A percentile compares a stretch with the other conserved stretches of the same genome.
These are phyloP conservation scores for Aspergillus conjunctus DNA, from an alignment of 495 filamentous ascomycete genomes.

Conservation along the genomic window DNA sequence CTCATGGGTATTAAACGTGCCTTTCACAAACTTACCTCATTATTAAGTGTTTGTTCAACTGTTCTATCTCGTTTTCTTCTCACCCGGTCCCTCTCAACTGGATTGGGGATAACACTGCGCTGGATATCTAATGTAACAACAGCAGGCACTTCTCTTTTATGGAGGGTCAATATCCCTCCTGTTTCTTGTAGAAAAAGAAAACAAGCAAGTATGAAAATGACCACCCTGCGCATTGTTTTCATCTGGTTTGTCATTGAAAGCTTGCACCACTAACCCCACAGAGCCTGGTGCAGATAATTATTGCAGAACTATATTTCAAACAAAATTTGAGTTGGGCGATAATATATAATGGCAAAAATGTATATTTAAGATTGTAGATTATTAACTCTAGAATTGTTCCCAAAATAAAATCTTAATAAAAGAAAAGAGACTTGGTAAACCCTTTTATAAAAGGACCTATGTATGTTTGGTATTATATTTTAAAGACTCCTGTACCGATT, in stretches of 20 bases:
- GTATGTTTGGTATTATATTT: no score
- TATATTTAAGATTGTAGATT: no score
- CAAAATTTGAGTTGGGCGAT: neutral
- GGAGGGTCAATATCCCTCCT: conserved; percentile 30
- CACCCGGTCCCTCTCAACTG: conserved; percentile 34
- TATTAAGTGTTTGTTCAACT: conserved; percentile 41
- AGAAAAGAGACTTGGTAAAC: no score
- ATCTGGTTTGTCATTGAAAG: neutral
- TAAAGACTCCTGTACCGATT: no score
- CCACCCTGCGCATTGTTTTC: conserved; percentile 1
- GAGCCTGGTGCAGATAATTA: no score
- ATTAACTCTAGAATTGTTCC: no score
- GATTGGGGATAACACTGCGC: conserved; percentile 40
- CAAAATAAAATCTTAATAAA: no score
- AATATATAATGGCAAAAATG: neutral
- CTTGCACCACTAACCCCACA: no score
- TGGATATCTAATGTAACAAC: conserved; percentile 43
- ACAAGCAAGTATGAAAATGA: conserved; percentile 9
- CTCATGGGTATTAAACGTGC: neutral
- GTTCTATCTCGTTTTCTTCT: conserved; percentile 41
- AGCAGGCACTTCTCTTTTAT: conserved; percentile 37
- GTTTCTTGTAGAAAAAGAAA: conserved; percentile 26
- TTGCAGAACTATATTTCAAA: no score
- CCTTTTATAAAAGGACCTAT: no score
- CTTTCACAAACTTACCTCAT: conserved; percentile 37